Percentiles rank a stretch among this genome's conserved stretches.
Conservation (phyloP, 1,139 yeast species). For the Entelexis paramagnoliae region DNA sequence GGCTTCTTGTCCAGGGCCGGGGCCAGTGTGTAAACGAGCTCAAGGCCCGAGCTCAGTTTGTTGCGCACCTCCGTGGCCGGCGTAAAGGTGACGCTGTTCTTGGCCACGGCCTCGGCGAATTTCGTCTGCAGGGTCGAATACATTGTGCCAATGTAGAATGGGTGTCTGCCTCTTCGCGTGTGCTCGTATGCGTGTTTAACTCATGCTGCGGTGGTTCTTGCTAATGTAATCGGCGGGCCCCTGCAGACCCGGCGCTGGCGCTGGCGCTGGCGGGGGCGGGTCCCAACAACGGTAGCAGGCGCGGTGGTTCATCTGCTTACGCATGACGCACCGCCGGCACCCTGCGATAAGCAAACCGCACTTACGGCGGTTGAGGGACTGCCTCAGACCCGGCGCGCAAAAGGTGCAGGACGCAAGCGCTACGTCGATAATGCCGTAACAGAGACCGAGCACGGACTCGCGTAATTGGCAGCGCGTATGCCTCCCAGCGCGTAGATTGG, state of each 20-base stretch:
- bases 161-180: background rate
- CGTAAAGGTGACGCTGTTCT: constrained; percentile 29
- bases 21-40: constrained; percentile 36
- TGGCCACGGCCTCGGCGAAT: constrained; percentile 31
- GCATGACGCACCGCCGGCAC: background rate
- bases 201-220: background rate
- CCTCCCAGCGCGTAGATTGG: too few relatives aligned
- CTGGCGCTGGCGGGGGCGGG: too few relatives aligned
- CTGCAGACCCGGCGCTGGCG: background rate
- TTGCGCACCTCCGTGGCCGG: constrained; percentile 26
- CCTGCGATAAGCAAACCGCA: too few relatives aligned
- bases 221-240: background rate
- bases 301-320: background rate
- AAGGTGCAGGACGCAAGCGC: too few relatives aligned
- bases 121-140: constrained; percentile 24
- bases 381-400: too few relatives aligned
- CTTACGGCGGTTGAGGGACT: too few relatives aligned
- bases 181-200: background rate
- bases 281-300: too few relatives aligned
- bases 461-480: too few relatives aligned
- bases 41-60: constrained; percentile 29
- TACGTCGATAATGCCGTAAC: too few relatives aligned
- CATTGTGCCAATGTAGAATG: constrained; percentile 11
- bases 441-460: too few relatives aligned
- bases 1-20: constrained; percentile 54